Base-by-base conservation (phyloP, 148 eudicot species). In the Rhododendron ovatum region DNA sequence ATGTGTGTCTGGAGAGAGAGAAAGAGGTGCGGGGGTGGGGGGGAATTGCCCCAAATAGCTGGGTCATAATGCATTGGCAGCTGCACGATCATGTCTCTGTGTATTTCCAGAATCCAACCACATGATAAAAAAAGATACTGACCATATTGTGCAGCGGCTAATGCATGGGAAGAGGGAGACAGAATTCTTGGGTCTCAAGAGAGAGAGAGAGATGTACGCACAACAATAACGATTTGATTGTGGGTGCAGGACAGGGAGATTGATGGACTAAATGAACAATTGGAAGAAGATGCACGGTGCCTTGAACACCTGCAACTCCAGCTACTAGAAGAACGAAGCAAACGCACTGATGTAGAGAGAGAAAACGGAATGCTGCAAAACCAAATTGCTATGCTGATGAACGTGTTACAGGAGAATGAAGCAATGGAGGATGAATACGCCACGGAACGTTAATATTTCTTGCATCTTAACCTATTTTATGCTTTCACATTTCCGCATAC, bases 271-370 rank as follows among this genome's bases (percentile, higher is more conserved):
- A 93, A 89, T 63, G 99, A 94, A 89, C 99, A 94, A 84, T 69
- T 97, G 48, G 99, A 94, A 33, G 96, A 90, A 90, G 99, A 97
- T 76, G 90, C 98, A 11, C 91, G 93, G 82, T 89, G 90, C 84
- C 90, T 95, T 9, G 99, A 95, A 84, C 99, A 93, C 86, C 92
- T 97, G 81, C 99, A 97, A 87, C 35, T 94, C 71, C 98, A 97
- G 90, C 95, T 95, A 17, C 88, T 95, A 14, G 99, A 97, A 84
- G 99, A 97, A 86, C 89, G 95, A 37, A 91, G 96, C 90, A 96
- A 96, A 84, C 98, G 99, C 0, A 87, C 95, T 2, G 94, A 95
- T 50, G 95, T 88, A 0, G 99, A 97, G 87, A 90, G 99, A 84
- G 93, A 95, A 80, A 97, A 96, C 45, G 63, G 89, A 12, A 89